Evolutionary conservation across 768 basidiomycete genomes (phyloP).

Genomic region (Daedalea quercina): DNA sequence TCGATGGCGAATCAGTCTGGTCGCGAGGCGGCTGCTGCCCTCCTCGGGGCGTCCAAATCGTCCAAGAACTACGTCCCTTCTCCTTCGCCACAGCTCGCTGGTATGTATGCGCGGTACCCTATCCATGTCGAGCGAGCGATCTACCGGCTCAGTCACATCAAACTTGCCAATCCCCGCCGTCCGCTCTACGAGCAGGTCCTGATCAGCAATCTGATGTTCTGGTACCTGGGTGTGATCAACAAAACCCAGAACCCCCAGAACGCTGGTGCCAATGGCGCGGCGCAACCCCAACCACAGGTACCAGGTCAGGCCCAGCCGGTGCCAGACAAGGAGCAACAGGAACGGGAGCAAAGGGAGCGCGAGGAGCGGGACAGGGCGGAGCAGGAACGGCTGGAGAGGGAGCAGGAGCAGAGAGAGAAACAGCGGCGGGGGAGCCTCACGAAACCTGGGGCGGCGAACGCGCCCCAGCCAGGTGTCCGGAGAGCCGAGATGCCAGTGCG

Average conservation of each 20-base stretch:
- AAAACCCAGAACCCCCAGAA: constrained; percentile 48
- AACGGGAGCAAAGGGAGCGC: constrained; percentile 31
- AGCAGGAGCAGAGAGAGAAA: constrained; percentile 35
- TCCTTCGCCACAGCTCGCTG: constrained; percentile 46
- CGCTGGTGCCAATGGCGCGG: not conserved
- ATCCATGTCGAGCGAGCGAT: constrained; percentile 99
- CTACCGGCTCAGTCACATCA: constrained; percentile 96
- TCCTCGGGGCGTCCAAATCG: constrained; percentile 79
- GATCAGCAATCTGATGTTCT: constrained; percentile 95
- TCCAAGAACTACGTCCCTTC: constrained; percentile 61
- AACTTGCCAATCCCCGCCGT: constrained; percentile 92
- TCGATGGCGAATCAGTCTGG: constrained; percentile 35
- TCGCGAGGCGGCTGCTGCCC: constrained; percentile 80
- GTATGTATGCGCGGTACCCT: constrained; percentile 75
- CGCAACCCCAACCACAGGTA: constrained; percentile 5
- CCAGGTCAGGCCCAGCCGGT: constrained; percentile 16
- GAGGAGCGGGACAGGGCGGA: constrained; percentile 33
- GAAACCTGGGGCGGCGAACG: constrained; percentile 46
- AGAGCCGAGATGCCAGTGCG: constrained; percentile 83
- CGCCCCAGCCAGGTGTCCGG: constrained; percentile 41
- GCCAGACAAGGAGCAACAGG: constrained; percentile 26
- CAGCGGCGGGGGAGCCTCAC: constrained; percentile 53
- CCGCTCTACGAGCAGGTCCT: constrained; percentile 96
- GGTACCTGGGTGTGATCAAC: constrained; percentile 98
- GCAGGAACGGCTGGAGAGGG: constrained; percentile 21